Evolutionary conservation across 2,329 filamentous ascomycete species (phyloP).

Genomic region (Xylariales sp.): DNA sequence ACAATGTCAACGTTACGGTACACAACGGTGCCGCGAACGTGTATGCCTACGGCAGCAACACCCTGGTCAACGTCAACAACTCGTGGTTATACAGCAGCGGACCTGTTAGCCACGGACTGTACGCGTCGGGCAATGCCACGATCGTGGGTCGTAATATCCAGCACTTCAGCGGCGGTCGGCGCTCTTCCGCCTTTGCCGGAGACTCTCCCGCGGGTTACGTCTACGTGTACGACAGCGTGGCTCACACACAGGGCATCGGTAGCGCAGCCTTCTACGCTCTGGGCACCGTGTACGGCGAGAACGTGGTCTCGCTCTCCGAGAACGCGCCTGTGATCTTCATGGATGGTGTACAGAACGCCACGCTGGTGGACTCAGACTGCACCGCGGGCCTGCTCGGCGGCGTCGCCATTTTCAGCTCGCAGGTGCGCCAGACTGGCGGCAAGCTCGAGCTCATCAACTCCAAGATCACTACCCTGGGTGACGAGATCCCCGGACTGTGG

Average conservation of each 20-base stretch:
- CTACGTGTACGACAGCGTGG: slow-evolving; percentile 2
- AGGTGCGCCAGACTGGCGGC: neutral
- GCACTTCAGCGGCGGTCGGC: slow-evolving; percentile 1
- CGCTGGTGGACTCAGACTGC: slow-evolving; percentile 1
- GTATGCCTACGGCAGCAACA: slow-evolving; percentile 3
- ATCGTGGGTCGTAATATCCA: slow-evolving; percentile 1
- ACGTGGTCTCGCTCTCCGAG: slow-evolving; percentile 1
- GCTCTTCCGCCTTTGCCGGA: slow-evolving; percentile 3
- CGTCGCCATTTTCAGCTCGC: slow-evolving; percentile 4
- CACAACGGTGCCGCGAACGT: slow-evolving; percentile 6
- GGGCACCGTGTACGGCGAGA: slow-evolving; percentile 2
- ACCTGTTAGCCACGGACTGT: slow-evolving; percentile 3
- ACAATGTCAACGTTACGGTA: slow-evolving; percentile 5
- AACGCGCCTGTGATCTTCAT: neutral
- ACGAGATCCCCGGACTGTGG: slow-evolving; percentile 2
- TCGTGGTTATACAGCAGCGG: slow-evolving; percentile 6
- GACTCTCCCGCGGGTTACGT: slow-evolving; percentile 4
- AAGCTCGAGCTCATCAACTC: slow-evolving; percentile 3
- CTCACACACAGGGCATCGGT: slow-evolving; percentile 1
- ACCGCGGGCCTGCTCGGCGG: slow-evolving; percentile 3
- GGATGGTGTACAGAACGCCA: slow-evolving; percentile 4
- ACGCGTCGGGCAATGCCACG: slow-evolving; percentile 2
- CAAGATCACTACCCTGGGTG: slow-evolving; percentile 5
- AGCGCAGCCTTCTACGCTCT: slow-evolving; percentile 5
- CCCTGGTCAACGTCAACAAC: slow-evolving; percentile 2